phyloP scores from a whole-genome alignment of 441 rosid species.

The Erysimum pusillum region DNA sequence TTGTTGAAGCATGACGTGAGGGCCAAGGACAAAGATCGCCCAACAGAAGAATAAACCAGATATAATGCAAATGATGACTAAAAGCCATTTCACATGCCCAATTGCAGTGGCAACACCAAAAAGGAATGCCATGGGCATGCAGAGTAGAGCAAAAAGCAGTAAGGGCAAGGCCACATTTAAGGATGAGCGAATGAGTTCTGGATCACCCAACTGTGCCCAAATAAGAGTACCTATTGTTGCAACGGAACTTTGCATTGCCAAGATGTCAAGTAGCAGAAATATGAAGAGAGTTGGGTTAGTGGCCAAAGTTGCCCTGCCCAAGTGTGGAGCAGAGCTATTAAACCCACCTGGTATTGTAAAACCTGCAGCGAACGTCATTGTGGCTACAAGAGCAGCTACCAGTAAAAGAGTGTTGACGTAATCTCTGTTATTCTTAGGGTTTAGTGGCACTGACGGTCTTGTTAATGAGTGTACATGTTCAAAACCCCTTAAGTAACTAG shows the following conservation, averaged over 20 bases:
- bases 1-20: background rate
- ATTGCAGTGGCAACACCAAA: background rate
- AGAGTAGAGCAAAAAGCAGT: background rate
- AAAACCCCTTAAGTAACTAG: background rate
- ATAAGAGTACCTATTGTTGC: background rate
- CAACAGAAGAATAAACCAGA: background rate
- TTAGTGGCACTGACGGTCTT: background rate
- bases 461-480: background rate
- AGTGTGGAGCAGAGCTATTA: constrained; percentile 14
- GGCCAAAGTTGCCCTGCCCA: background rate
- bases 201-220: background rate
- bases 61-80: background rate
- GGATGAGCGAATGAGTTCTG: background rate
- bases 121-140: background rate
- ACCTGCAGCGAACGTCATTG: constrained; percentile 16
- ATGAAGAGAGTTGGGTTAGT: background rate
- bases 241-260: background rate
- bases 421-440: constrained; percentile 4
- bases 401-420: constrained; percentile 17
- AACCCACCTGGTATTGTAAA: constrained; percentile 35
- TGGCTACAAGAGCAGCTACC: constrained; percentile 34
- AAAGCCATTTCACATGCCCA: background rate
- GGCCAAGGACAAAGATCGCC: background rate
- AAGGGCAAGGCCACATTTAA: background rate
- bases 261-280: background rate